Evolutionary conservation across 805 yeast genomes (phyloP).

Genomic region (Yarrowia yakushimensis): DNA sequence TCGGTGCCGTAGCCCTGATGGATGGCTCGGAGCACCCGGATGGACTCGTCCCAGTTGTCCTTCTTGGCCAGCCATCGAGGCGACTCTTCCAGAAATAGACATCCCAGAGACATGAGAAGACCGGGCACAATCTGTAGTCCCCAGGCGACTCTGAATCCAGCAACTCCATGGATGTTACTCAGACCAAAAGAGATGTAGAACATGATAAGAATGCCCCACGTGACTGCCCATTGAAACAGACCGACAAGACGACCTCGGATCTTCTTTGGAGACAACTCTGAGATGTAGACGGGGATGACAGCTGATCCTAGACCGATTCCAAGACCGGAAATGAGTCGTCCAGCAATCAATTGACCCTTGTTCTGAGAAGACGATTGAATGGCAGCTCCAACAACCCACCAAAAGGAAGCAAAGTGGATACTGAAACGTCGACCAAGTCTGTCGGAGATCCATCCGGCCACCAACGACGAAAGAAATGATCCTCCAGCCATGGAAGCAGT

Average conservation of each 20-base stretch:
- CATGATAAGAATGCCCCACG: slow-evolving; percentile 61
- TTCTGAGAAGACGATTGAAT: slow-evolving; percentile 48
- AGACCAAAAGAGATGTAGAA: slow-evolving; percentile 54
- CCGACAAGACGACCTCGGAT: slow-evolving; percentile 62
- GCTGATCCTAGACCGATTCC: slow-evolving; percentile 66
- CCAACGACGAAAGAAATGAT: slow-evolving; percentile 66
- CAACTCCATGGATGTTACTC: slow-evolving; percentile 44
- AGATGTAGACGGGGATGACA: slow-evolving; percentile 62
- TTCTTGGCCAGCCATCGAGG: slow-evolving; percentile 48
- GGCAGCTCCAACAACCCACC: slow-evolving; percentile 63
- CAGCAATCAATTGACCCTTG: slow-evolving; percentile 47
- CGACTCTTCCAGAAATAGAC: slow-evolving; percentile 42
- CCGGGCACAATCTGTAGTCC: slow-evolving; percentile 55
- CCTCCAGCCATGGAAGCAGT: slow-evolving; percentile 80
- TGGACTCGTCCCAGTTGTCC: slow-evolving; percentile 49
- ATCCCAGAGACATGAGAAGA: slow-evolving; percentile 44
- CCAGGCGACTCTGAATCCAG: slow-evolving; percentile 64
- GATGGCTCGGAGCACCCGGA: slow-evolving; percentile 36
- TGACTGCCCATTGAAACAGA: slow-evolving; percentile 58
- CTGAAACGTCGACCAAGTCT: slow-evolving; percentile 54
- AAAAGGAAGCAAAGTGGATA: slow-evolving; percentile 50
- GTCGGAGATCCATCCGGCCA: slow-evolving; percentile 51
- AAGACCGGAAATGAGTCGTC: slow-evolving; percentile 58
- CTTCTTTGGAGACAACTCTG: slow-evolving; percentile 60
- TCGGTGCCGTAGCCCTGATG: slow-evolving; percentile 37